Evolutionary conservation across 371 early-diverging fungal species (phyloP), one percentile per base, ranked within the genome.

Genomic region (Blakeslea trispora): DNA sequence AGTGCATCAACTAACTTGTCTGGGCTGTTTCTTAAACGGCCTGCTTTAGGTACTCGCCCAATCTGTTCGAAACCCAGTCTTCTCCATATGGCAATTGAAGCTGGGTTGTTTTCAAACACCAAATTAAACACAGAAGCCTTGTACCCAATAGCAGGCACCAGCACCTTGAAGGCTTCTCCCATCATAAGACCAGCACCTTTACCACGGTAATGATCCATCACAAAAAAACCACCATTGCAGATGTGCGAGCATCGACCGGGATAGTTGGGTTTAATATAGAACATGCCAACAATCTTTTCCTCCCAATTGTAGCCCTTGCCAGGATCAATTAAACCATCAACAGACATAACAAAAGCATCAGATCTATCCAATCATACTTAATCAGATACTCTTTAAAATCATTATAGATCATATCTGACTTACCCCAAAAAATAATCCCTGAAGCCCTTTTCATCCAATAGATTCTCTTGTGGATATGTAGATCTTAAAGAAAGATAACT

Each of bases 191-290:
- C 92, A 13, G 86, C 83, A 3, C 90, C 88, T 11, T 64, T 49
- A 3, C 82, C 82, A 19, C 91, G 81, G 34, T 71, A 74, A 7
- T 44, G 56, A 3, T 66, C 58, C 21, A 77, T 70, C 5, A 84
- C 83, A 47, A 91, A 75, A 55, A 91, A 91, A 6, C 92, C 92
- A 22, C 83, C 92, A 64, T 90, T 91, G 66, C 90, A 89, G 45
- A 85, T 82, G 59, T 83, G 81, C 31, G 83, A 80, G 53, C 79
- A 78, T 31, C 84, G 69, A 8, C 85, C 83, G 14, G 90, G 90
- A 53, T 83, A 91, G 57, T 91, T 91, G 7, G 90, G 90, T 68
- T 90, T 90, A 66, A 89, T 67, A 55, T 91, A 90, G 53, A 87
- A 91, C 65, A 81, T 81, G 39, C 90, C 92, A 21, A 89, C 45